A percentile compares a stretch with the other conserved stretches of the same genome.
Evolutionary conservation across 106 monocot species (phyloP).

Genomic region (Allium sativum): DNA sequence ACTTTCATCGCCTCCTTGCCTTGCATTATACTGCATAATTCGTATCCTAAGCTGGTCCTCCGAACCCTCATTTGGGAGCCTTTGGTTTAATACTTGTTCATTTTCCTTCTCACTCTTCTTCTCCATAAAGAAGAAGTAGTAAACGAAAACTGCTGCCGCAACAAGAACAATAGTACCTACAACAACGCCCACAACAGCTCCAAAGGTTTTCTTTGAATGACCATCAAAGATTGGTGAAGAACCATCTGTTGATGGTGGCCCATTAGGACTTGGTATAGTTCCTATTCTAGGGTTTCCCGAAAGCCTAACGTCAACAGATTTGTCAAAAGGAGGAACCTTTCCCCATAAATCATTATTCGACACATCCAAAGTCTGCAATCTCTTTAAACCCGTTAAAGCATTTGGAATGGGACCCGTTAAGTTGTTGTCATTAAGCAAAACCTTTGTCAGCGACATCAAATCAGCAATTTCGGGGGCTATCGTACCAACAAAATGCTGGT

Average conservation of each 20-base stretch:
- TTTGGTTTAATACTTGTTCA: constrained; percentile 17
- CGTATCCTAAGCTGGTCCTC: too few relatives aligned
- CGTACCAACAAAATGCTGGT: constrained; percentile 38
- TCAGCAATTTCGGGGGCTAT: constrained; percentile 49
- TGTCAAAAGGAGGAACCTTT: constrained; percentile 32
- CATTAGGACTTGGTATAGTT: constrained; percentile 6
- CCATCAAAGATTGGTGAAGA: constrained; percentile 3
- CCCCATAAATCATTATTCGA: constrained; percentile 56
- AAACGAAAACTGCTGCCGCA: constrained; percentile 14
- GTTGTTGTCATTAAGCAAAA: constrained; percentile 44
- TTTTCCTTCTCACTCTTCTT: constrained; percentile 11
- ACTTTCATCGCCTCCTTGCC: constrained; percentile 19
- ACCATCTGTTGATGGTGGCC: constrained; percentile 1
- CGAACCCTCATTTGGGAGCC: not conserved
- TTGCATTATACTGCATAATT: not conserved
- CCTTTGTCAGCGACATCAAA: constrained; percentile 30
- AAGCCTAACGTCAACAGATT: constrained; percentile 25
- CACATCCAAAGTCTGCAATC: constrained; percentile 49
- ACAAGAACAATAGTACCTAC: constrained; percentile 18
- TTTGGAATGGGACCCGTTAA: constrained; percentile 61
- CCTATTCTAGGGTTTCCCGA: constrained; percentile 45
- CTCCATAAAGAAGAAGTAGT: too few relatives aligned
- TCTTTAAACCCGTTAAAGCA: constrained; percentile 22
- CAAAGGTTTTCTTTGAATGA: not conserved
- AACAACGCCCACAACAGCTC: constrained; percentile 16